Conservation (phyloP, 768 basidiomycete species). For the Hygrophoropsis aurantiaca region DNA sequence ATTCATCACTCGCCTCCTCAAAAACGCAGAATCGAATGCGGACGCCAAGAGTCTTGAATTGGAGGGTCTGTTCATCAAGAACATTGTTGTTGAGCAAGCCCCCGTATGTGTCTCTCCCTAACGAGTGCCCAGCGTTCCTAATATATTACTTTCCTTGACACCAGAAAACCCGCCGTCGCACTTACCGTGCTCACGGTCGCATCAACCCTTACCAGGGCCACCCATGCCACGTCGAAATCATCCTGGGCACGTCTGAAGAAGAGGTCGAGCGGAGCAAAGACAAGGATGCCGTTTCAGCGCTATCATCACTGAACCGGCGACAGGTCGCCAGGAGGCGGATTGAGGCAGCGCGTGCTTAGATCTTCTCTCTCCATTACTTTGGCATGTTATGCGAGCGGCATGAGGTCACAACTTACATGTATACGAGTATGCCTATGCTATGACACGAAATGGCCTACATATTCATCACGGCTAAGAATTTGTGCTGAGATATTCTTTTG, state of each 20-base stretch:
- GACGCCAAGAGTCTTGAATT: slow-evolving; percentile 94
- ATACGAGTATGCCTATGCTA: slow-evolving; percentile 31
- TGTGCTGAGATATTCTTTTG: no score
- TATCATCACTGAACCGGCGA: slow-evolving; percentile 77
- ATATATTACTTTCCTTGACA: slow-evolving; percentile 2
- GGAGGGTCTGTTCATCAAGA: slow-evolving; percentile 92
- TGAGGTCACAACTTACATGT: slow-evolving; percentile 18
- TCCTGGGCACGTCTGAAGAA: slow-evolving; percentile 74
- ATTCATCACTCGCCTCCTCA: slow-evolving; percentile 90
- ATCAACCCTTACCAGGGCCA: slow-evolving; percentile 99
- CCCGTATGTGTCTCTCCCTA: slow-evolving; percentile 59
- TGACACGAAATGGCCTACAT: slow-evolving; percentile 11
- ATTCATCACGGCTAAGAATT: no score
- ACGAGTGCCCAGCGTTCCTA: neutral
- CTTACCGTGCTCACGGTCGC: slow-evolving; percentile 96
- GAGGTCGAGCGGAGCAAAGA: slow-evolving; percentile 94
- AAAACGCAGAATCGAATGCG: slow-evolving; percentile 99
- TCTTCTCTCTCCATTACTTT: slow-evolving; percentile 19
- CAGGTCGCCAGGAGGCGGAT: slow-evolving; percentile 87
- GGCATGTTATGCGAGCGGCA: slow-evolving; percentile 17
- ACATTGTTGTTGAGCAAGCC: slow-evolving; percentile 98
- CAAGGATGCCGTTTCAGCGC: slow-evolving; percentile 53
- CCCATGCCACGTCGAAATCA: slow-evolving; percentile 95
- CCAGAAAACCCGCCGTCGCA: slow-evolving; percentile 97
- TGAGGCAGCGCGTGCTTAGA: slow-evolving; percentile 71